Conservation (phyloP, 208 protist genomes). For the Leishmania lainsoni region DNA sequence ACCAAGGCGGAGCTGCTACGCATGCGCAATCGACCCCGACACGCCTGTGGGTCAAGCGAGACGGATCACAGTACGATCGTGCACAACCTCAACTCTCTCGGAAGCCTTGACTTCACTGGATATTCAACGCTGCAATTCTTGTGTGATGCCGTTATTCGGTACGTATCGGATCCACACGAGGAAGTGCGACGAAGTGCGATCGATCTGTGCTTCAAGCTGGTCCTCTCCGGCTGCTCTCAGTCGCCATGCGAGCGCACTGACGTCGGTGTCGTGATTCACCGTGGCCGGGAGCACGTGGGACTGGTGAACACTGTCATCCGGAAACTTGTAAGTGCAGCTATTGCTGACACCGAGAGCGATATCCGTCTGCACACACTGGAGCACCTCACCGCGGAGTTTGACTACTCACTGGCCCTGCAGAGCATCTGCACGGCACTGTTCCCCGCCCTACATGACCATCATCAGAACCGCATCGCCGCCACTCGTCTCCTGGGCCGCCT, state of each 20-base stretch:
- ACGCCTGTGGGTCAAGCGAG: slow-evolving; percentile 23
- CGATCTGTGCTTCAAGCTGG: slow-evolving; percentile 88
- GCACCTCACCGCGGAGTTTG: slow-evolving; percentile 70
- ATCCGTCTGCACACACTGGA: slow-evolving; percentile 87
- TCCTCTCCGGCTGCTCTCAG: slow-evolving; percentile 78
- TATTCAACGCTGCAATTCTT: slow-evolving; percentile 90
- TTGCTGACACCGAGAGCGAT: slow-evolving; percentile 88
- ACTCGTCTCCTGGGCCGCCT: slow-evolving; percentile 85
- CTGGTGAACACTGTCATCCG: slow-evolving; percentile 79
- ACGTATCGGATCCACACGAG: slow-evolving; percentile 81
- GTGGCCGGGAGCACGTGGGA: slow-evolving; percentile 79
- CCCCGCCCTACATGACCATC: slow-evolving; percentile 86
- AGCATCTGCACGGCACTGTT: slow-evolving; percentile 72
- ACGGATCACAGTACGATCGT: slow-evolving; percentile 44
- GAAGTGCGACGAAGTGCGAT: slow-evolving; percentile 87
- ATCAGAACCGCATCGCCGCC: slow-evolving; percentile 81
- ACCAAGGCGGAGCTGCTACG: slow-evolving; percentile 68
- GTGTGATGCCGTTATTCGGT: slow-evolving; percentile 77
- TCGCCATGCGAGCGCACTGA: slow-evolving; percentile 70
- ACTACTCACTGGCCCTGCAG: slow-evolving; percentile 80
- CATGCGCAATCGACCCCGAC: slow-evolving; percentile 32
- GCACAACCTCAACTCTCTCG: slow-evolving; percentile 67
- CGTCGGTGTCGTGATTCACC: slow-evolving; percentile 79
- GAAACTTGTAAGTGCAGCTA: slow-evolving; percentile 83
- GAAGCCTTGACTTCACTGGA: slow-evolving; percentile 82